Evolutionary conservation across 768 basidiomycete species (phyloP).

Genomic region (Macrocybe gigantea): DNA sequence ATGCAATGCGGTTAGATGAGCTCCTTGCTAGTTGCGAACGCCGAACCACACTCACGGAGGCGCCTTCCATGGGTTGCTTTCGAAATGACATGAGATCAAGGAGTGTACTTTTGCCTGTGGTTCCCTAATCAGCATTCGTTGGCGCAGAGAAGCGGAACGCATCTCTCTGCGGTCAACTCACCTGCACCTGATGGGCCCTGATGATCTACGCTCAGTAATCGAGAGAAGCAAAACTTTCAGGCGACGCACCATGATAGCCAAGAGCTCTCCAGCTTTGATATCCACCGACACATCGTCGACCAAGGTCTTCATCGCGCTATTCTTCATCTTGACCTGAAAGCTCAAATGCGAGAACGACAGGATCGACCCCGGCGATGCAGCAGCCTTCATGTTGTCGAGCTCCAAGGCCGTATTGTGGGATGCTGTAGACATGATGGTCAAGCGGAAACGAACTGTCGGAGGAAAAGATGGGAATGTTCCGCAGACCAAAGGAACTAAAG

Average conservation of each 20-base stretch:
- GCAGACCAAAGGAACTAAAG: too few relatives aligned
- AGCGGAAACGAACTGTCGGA: too few relatives aligned
- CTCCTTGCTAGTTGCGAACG: neutral
- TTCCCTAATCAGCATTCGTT: neutral
- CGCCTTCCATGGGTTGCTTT: constrained; percentile 23
- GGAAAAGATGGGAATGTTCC: too few relatives aligned
- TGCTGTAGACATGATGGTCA: too few relatives aligned
- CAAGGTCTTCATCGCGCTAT: constrained; percentile 10
- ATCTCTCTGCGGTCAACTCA: constrained; percentile 8
- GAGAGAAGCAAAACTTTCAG: neutral
- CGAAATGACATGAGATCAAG: constrained; percentile 40
- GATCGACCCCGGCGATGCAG: neutral
- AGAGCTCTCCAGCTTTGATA: constrained; percentile 30
- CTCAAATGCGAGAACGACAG: neutral
- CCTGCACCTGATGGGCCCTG: constrained; percentile 43
- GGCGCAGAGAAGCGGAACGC: neutral
- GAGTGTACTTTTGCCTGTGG: constrained; percentile 36
- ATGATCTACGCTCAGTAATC: neutral
- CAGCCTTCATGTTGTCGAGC: too few relatives aligned
- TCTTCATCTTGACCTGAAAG: neutral
- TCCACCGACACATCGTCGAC: constrained; percentile 36
- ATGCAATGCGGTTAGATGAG: neutral
- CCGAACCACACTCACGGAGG: constrained; percentile 14
- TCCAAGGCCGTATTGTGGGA: too few relatives aligned
- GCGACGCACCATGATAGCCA: constrained; percentile 34